These are phyloP conservation scores for Populus trichocarpa DNA, from an alignment of 441 rosid species.

Conservation along the genomic window DNA sequence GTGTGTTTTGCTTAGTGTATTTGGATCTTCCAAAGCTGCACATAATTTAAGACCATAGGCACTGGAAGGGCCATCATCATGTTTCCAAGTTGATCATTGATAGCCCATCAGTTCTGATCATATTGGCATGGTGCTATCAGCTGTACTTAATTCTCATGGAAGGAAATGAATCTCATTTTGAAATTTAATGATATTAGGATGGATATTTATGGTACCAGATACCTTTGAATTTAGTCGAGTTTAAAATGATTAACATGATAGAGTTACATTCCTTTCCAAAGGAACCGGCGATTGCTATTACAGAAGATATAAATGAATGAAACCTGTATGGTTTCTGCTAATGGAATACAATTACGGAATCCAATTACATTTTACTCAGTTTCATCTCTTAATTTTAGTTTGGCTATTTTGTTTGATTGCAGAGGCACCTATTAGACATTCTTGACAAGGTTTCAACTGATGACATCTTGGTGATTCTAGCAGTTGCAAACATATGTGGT, in stretches of 20 bases:
- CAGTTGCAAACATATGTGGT: slow-evolving; percentile 51
- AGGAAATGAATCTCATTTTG: background rate
- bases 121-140: background rate
- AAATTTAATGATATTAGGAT: background rate
- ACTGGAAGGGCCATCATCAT: background rate
- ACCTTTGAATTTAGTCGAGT: background rate
- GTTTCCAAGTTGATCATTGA: background rate
- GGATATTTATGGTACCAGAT: no score
- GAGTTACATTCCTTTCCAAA: background rate
- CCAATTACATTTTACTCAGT: background rate
- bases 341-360: background rate
- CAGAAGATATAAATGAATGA: background rate
- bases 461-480: slow-evolving; percentile 55
- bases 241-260: background rate
- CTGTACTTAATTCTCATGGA: background rate
- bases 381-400: background rate
- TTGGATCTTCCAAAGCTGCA: background rate
- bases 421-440: slow-evolving; percentile 59
- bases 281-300: background rate
- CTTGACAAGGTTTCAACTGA: slow-evolving; percentile 56
- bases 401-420: slow-evolving; percentile 22
- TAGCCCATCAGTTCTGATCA: background rate
- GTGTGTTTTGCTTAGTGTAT: background rate
- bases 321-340: background rate
- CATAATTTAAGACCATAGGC: background rate